Conservation (phyloP, 148 eudicot species). For the Vaccinium macrocarpon region DNA sequence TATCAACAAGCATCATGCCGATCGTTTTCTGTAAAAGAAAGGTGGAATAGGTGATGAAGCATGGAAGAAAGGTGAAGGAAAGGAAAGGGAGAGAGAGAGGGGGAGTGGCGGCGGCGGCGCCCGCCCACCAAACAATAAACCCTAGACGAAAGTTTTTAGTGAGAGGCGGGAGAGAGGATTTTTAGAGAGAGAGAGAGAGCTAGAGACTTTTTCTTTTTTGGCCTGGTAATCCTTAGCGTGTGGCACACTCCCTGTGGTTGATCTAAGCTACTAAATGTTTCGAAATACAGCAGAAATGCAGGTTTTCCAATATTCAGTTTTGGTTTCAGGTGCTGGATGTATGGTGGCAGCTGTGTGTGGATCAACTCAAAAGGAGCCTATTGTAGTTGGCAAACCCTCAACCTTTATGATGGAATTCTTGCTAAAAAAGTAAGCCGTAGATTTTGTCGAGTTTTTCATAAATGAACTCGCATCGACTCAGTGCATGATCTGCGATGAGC, state of each 20-base stretch:
- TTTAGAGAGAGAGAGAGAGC: too few relatives aligned
- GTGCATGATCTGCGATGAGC: neutral
- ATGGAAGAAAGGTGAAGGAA: too few relatives aligned
- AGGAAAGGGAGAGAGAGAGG: too few relatives aligned
- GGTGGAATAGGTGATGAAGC: too few relatives aligned
- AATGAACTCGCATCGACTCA: neutral
- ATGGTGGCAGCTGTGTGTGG: constrained; percentile 98
- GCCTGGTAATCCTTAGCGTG: constrained; percentile 60
- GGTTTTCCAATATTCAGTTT: constrained; percentile 2
- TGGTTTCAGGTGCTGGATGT: constrained; percentile 81
- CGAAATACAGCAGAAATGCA: neutral
- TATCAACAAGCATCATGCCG: too few relatives aligned
- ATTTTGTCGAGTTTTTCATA: neutral
- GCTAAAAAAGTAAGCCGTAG: constrained; percentile 55
- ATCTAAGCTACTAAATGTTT: constrained; percentile 9
- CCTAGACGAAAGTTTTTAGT: too few relatives aligned
- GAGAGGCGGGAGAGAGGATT: too few relatives aligned
- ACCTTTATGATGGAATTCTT: constrained; percentile 83
- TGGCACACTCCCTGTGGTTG: neutral
- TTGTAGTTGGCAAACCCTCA: constrained; percentile 92
- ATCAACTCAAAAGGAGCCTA: constrained; percentile 75
- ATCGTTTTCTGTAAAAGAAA: too few relatives aligned
- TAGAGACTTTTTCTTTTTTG: too few relatives aligned
- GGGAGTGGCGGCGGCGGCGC: too few relatives aligned
- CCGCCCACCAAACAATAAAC: too few relatives aligned